Evolutionary conservation across 192 early-diverging fungal species (phyloP), one percentile per base, ranked within the genome.

Genomic region (Rhizophagus prolifer): DNA sequence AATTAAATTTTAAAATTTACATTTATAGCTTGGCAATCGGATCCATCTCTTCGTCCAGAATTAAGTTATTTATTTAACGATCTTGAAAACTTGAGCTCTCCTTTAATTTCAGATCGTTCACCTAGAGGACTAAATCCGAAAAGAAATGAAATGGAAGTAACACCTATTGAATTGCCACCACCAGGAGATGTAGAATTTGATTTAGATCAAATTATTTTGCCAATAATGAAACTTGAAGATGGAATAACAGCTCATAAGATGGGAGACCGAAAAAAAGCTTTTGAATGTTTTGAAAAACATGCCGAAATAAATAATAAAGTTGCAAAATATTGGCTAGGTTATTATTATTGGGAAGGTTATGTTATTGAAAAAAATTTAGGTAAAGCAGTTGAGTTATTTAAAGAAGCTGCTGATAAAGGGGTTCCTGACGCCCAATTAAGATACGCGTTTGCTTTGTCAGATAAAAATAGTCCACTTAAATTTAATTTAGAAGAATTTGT

Each of bases 381-480:
- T 66, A 26, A 66, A 19, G 64, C 31, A 10, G 3, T 12, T 19
- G 16, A 38, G 19, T 66, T 38, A 26, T 36, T 66, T 66, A 66
- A 38, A 66, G 10, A 66, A 34, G 64, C 34, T 21, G 34, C 64
- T n/a, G 64, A 66, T 21, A 9, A 66, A 66, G 64, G 64, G 0
- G 21, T 41, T 21, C 14, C 19, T 21, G 64, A 66, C 41, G 64
- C 64, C 1, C 64, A 66, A 36, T 36, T 66, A 9, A n/a, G 21
- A 34, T 66, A 66, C 2, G 34, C 34, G 13, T 31, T 36, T 66
- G 21, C 34, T 21, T 38, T 66, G 41, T 3, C 0, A 19, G 14
- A 72, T 50, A 23, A 72, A 72, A 72, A 72, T 3, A 13, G 41
- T 44, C 41, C 34, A 14, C 21, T 66, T n/a, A 12, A 72, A 72